Evolutionary conservation across 768 basidiomycete species (phyloP), one percentile per base, ranked within the genome.

Genomic region (Rhizopogon sp.): DNA sequence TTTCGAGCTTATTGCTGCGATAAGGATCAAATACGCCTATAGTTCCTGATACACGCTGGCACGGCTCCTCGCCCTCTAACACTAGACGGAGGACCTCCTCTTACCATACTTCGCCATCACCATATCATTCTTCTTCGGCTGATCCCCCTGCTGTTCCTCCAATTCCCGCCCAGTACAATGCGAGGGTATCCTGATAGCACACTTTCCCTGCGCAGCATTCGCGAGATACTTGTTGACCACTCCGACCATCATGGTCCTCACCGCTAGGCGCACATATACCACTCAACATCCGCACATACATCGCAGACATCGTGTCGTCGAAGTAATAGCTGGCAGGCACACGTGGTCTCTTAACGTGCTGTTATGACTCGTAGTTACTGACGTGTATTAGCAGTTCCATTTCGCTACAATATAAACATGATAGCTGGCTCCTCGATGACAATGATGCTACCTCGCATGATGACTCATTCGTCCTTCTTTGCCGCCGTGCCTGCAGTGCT

Each of bases 61-160:
- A 33, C 29, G 33, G 20, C 50, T 37, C 39, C 40, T 33, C 11
- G 31, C 57, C 39, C 14, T 37, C 43, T n/a, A 50, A n/a, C 3
- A 31, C 56, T 33, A 54, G 40, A 20, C 41, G 33, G 14, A 47
- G 54, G 22, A 39, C 37, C 3, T 20, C 39, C 25, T 56, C 41
- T 6, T 44, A 42, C 33, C n/a, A 44, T 22, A 10, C 35, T 33
- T 39, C 44, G 6, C 39, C 52, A 14, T 40, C 43, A n/a, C 31
- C 52, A 8, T 33, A 28, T 43, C n/a, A 37, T 37, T 8, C 28
- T 10, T 56, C 40, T 10, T 29, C 39, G 16, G n/a, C 43, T 22
- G 50, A 22, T 22, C 52, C 60, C 8, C 66, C 66, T n/a, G 63
- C 65, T 13, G 60, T 65, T 11, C 65, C 65, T 28, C 54, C 56